These are phyloP conservation scores for Actinomucor elegans DNA, from an alignment of 371 early-diverging fungal species.

Conservation along the genomic window DNA sequence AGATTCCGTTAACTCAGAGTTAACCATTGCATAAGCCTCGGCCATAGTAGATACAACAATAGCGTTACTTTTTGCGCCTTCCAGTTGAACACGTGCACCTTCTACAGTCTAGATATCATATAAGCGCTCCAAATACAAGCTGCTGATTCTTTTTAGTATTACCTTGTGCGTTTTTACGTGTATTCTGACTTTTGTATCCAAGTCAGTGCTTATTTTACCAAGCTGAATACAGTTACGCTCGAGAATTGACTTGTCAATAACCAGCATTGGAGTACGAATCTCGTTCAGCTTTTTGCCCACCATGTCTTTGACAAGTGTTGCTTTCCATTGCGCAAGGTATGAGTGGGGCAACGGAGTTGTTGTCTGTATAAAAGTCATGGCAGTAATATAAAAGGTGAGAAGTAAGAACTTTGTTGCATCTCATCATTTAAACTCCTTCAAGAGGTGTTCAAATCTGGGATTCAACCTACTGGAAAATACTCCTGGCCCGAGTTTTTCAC, in stretches of 20 bases:
- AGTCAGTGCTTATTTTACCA: conserved; percentile 17
- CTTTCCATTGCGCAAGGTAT: conserved; percentile 18
- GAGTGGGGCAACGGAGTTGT: conserved; percentile 19
- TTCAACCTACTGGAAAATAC: too few species aligned
- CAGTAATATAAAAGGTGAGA: too few species aligned
- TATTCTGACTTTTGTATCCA: conserved; percentile 31
- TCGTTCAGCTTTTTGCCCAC: conserved; percentile 37
- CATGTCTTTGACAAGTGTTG: conserved; percentile 13
- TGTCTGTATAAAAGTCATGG: conserved; percentile 10
- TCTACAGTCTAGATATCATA: conserved; percentile 32
- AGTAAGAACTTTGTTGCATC: too few species aligned
- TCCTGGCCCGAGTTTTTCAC: too few species aligned
- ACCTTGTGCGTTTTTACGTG: conserved; percentile 56
- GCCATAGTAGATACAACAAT: conserved; percentile 48
- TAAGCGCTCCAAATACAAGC: neutral
- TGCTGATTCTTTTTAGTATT: neutral
- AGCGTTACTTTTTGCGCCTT: conserved; percentile 30
- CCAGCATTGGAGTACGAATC: conserved; percentile 40
- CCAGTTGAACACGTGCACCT: conserved; percentile 37
- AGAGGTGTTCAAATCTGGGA: too few species aligned
- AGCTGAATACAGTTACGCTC: conserved; percentile 32
- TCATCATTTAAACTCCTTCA: too few species aligned
- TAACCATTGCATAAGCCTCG: conserved; percentile 37
- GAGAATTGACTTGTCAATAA: conserved; percentile 33
- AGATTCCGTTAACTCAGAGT: conserved; percentile 22